Evolutionary conservation across 2,329 filamentous ascomycete species (phyloP), one percentile per base, ranked within the genome.

Genomic region (Acrodontium crateriforme): DNA sequence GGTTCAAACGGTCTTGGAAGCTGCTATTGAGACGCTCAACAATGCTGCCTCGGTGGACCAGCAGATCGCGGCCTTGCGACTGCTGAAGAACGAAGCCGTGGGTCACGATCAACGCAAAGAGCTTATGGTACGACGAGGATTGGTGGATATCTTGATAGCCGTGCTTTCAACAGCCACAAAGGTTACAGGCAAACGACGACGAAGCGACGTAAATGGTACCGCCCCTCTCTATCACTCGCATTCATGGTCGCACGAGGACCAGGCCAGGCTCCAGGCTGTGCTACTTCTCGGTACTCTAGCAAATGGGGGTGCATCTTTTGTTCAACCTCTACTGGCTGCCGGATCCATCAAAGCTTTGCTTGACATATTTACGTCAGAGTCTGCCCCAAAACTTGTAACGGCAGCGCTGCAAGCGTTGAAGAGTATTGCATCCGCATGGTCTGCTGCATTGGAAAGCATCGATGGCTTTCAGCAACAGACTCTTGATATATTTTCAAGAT

Each of bases 91-190:
- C 54, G 79, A 89, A 38, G 69, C 92, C 25, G 74, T 93, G 35
- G 89, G 89, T 14, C 83, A 95, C 54, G 68, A 78, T 18, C 75
- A 87, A 53, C 76, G 77, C 52, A 98, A 98, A 56, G 78, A 87
- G 55, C 57, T 71, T 31, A 85, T 77, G 63, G 66, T 94, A 21
- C 63, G 63, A 32, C 59, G 71, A 30, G 85, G 85, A 11, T 63
- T 81, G 16, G 55, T 89, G 25, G 66, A 71, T 29, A 66, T 69
- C 18, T 59, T 80, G 26, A 62, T 71, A 16, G 59, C 62, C 18
- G 53, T 71, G 28, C 53, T 78, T 20, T 53, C 54, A 30, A 49
- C 48, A 10, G 47, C 50, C 24, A 46, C 54, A 42, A 56, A 59
- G 53, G 49, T 53, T 55, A 44, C 54, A 51, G 52, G 60, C 32